Evolutionary conservation across 108 stramenopile species (phyloP).

Genomic region (Cyclostephanos tholiformis): DNA sequence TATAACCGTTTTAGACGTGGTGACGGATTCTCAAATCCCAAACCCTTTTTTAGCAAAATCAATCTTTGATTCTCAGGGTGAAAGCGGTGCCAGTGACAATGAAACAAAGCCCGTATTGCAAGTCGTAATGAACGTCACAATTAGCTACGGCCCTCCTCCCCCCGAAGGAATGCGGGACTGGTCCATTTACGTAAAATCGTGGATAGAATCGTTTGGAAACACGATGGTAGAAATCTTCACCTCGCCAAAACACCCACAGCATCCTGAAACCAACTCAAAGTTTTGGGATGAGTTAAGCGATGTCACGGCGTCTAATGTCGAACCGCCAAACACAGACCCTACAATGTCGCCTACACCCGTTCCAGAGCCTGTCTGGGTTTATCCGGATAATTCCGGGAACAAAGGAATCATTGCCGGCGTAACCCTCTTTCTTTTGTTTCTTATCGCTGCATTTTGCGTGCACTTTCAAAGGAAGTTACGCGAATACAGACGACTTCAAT

Average conservation of each 20-base stretch:
- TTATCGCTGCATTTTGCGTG: slow-evolving; percentile 4
- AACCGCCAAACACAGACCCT: slow-evolving; percentile 18
- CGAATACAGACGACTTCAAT: slow-evolving; percentile 10
- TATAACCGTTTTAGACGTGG: slow-evolving; percentile 23
- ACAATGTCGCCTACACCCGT: slow-evolving; percentile 27
- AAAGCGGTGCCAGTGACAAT: not conserved
- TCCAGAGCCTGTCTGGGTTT: slow-evolving; percentile 42
- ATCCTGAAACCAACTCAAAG: slow-evolving; percentile 43
- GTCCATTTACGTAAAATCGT: slow-evolving; percentile 48
- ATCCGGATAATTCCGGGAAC: slow-evolving; percentile 22
- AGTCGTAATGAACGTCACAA: slow-evolving; percentile 41
- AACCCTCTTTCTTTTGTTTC: not conserved
- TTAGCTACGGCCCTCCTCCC: slow-evolving; percentile 34
- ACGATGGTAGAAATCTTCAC: slow-evolving; percentile 47
- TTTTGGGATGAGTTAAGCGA: slow-evolving; percentile 46
- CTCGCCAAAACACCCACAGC: slow-evolving; percentile 48
- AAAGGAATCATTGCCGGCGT: slow-evolving; percentile 19
- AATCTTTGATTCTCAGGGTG: slow-evolving; percentile 21
- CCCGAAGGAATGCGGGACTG: slow-evolving; percentile 48
- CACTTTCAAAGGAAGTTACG: slow-evolving; percentile 12
- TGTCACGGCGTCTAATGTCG: slow-evolving; percentile 37
- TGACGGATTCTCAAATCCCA: slow-evolving; percentile 28
- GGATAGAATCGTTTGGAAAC: slow-evolving; percentile 49
- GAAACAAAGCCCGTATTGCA: slow-evolving; percentile 37
- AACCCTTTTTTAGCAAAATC: slow-evolving; percentile 22